Evolutionary conservation across 164 flowering plant species (phyloP).

Genomic region (Dillenia turbinata): DNA sequence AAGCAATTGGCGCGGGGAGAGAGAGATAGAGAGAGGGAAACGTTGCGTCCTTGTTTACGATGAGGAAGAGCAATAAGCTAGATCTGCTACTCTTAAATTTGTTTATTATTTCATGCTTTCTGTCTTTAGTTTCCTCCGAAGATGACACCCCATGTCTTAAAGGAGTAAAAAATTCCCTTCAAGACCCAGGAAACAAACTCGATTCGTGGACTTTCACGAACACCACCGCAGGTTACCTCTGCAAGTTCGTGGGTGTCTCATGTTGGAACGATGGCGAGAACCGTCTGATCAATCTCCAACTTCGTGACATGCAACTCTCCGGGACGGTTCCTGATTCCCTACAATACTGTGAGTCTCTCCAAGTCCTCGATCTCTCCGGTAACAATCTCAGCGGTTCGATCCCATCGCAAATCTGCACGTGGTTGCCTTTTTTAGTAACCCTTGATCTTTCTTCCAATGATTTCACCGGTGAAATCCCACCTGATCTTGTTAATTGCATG

Average conservation of each 20-base stretch:
- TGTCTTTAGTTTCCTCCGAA: constrained; percentile 18
- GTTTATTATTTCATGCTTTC: background rate
- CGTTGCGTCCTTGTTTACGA: too few relatives aligned
- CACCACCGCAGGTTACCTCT: constrained; percentile 31
- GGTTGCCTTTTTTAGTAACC: constrained; percentile 46
- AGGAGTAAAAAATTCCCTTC: constrained; percentile 33
- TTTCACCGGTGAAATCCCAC: constrained; percentile 43
- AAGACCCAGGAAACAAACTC: constrained; percentile 31
- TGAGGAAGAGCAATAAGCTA: too few relatives aligned
- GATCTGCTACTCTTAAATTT: background rate
- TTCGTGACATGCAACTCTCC: constrained; percentile 32
- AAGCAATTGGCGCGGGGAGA: too few relatives aligned
- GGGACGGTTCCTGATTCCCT: constrained; percentile 41
- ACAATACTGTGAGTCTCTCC: constrained; percentile 39
- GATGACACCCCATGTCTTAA: constrained; percentile 51
- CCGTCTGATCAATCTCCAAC: constrained; percentile 35
- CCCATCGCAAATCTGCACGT: constrained; percentile 41
- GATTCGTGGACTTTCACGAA: constrained; percentile 45
- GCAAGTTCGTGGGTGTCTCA: constrained; percentile 47
- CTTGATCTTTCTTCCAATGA: constrained; percentile 50
- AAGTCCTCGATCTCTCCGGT: constrained; percentile 47
- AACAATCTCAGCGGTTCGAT: constrained; percentile 43
- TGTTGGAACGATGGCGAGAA: constrained; percentile 69
- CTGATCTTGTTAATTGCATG: constrained; percentile 38
- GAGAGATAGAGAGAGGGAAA: too few relatives aligned